Evolutionary conservation across 306 rosid species (phyloP).

Genomic region (Alnus glutinosa): DNA sequence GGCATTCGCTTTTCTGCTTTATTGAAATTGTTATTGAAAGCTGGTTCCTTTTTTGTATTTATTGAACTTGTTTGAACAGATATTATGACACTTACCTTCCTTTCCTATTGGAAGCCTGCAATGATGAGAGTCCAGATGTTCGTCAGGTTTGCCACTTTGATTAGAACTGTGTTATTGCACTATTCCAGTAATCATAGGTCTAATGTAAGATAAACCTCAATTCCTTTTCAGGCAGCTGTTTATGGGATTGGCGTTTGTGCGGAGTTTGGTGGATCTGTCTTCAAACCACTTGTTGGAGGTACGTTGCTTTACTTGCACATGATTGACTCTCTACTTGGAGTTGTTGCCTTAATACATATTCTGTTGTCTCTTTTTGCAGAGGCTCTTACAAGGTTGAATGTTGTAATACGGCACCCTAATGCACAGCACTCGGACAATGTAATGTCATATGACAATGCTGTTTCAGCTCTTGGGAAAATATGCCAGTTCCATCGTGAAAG

Average conservation of each 20-base stretch:
- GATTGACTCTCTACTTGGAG: background rate
- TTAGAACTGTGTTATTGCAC: conserved; percentile 4
- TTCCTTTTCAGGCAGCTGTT: conserved; percentile 84
- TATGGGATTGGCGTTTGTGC: conserved; percentile 99
- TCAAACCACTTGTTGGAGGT: conserved; percentile 87
- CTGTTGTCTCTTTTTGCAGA: conserved; percentile 51
- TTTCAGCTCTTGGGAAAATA: conserved; percentile 93
- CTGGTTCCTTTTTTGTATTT: background rate
- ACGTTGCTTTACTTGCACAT: conserved; percentile 19
- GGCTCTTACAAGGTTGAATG: conserved; percentile 87
- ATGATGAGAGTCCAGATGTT: conserved; percentile 89
- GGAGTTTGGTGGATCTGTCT: conserved; percentile 89
- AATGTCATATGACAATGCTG: conserved; percentile 98
- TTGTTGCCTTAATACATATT: conserved; percentile 6
- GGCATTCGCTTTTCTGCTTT: conserved; percentile 18
- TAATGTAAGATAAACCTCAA: conserved; percentile 16
- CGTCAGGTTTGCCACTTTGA: conserved; percentile 65
- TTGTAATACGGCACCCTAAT: conserved; percentile 82
- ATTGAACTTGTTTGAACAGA: conserved; percentile 45
- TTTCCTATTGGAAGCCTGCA: conserved; percentile 95
- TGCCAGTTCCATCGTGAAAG: conserved; percentile 87
- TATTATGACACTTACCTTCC: conserved; percentile 87
- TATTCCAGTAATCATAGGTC: conserved; percentile 9
- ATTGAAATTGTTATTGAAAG: conserved; percentile 12
- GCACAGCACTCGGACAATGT: conserved; percentile 69